Evolutionary conservation across 495 filamentous ascomycete species (phyloP), one percentile per base, ranked within the genome.

Genomic region (Penicillium ucsense): DNA sequence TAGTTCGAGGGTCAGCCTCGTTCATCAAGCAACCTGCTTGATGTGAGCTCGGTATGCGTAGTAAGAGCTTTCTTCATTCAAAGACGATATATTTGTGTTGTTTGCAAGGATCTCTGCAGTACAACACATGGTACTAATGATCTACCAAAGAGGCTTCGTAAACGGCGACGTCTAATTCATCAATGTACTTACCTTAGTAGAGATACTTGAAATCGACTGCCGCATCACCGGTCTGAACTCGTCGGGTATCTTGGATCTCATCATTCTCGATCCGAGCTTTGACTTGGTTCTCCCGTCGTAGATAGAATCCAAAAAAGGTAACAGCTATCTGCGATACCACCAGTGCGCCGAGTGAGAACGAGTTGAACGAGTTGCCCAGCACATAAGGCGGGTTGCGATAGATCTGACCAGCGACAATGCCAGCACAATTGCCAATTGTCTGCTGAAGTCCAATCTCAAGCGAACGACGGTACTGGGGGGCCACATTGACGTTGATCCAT

Each of bases 401-500:
- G 1, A 79, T 67, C 50, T 79, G 76, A 0, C 72, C 73, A 0
- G 71, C 71, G 5, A 79, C 68, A 12, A 79, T 72, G 7, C 73
- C 76, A 0, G 76, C 78, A 11, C 68, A 72, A 43, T 81, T 83
- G 0, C 73, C 79, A 11, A 82, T 66, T 0, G 79, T 85, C 28
- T 77, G 71, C 42, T 81, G 76, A 30, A 81, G 50, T 1, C 78
- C 78, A 45, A 79, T 74, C 4, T 70, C 75, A 5, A 75, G 62
- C 0, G 79, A 73, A 4, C 78, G 70, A 10, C 74, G 68, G 47
- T 77, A 78, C 39, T 83, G 77, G 28, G 75, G 76, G 2, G 78
- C 75, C 5, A 76, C 59, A 49, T 81, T 83, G 48, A 77, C 71
- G 40, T 77, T 76, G 27, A 80, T 56, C 78, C 77, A 81, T 6